Conservation (phyloP, 2,329 filamentous ascomycete genomes). For the Penicillium polonicum region DNA sequence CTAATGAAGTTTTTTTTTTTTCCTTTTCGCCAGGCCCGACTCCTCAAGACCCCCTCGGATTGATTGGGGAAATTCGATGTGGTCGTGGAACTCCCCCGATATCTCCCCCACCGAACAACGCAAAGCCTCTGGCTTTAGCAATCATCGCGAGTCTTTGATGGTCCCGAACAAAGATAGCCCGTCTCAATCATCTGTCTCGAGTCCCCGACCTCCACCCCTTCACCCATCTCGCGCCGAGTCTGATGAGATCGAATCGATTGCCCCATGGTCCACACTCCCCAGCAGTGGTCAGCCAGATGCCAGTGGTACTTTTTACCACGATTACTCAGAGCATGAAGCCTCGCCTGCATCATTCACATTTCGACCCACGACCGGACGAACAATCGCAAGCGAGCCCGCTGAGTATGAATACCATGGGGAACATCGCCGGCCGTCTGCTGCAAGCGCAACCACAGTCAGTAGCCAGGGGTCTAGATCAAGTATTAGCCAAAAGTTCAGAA, state of each 20-base stretch:
- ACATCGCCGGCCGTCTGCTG: conserved; percentile 79
- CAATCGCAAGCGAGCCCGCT: conserved; percentile 58
- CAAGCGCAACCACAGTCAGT: conserved; percentile 82
- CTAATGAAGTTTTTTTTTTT: neutral
- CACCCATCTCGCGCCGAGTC: conserved; percentile 21
- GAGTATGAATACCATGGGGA: conserved; percentile 64
- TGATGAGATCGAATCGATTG: conserved; percentile 29
- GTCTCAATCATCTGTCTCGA: conserved; percentile 23
- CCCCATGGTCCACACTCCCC: conserved; percentile 32
- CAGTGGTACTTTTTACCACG: conserved; percentile 40
- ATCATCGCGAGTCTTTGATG: conserved; percentile 37
- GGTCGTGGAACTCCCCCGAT: conserved; percentile 38
- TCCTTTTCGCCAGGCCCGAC: conserved; percentile 20
- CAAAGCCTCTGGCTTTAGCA: conserved; percentile 33
- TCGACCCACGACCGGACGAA: conserved; percentile 56
- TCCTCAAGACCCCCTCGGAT: conserved; percentile 24
- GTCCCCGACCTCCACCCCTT: conserved; percentile 23
- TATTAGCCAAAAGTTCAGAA: conserved; percentile 66
- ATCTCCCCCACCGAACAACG: conserved; percentile 41
- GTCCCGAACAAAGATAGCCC: conserved; percentile 32
- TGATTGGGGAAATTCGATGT: conserved; percentile 34
- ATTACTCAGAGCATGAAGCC: conserved; percentile 40
- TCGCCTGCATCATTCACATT: conserved; percentile 69
- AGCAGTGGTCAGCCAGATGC: conserved; percentile 29
- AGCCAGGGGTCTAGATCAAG: conserved; percentile 78